These are phyloP conservation scores for Globisporangium viniferum DNA, from an alignment of 352 stramenopile species.

Conservation along the genomic window DNA sequence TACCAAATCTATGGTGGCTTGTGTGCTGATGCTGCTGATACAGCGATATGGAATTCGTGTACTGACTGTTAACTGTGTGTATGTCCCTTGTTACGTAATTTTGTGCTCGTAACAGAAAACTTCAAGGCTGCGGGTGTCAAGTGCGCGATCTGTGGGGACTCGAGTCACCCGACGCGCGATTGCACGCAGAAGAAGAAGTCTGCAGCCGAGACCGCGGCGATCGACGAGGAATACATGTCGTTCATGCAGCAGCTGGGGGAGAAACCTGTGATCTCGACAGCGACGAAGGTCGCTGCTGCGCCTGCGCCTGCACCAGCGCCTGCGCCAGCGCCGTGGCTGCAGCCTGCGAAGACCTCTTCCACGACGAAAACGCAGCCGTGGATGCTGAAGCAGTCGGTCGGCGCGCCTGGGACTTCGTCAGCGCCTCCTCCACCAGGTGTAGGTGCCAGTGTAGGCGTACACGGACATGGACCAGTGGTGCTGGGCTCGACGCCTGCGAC, in stretches of 20 bases:
- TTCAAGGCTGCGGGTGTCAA: constrained; percentile 90
- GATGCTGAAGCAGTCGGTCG: constrained; percentile 53
- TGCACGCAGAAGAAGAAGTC: constrained; percentile 90
- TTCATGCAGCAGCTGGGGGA: constrained; percentile 88
- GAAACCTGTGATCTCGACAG: constrained; percentile 62
- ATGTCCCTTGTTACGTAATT: neutral
- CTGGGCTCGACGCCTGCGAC: constrained; percentile 48
- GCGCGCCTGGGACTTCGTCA: constrained; percentile 34
- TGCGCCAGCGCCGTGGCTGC: constrained; percentile 62
- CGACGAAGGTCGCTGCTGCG: constrained; percentile 25
- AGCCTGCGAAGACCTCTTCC: constrained; percentile 48
- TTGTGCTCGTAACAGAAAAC: constrained; percentile 37
- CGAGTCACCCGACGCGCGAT: constrained; percentile 96
- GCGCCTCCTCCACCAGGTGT: constrained; percentile 27
- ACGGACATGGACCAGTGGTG: constrained; percentile 15
- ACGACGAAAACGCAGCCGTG: constrained; percentile 46
- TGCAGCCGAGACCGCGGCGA: constrained; percentile 65
- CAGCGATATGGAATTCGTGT: neutral
- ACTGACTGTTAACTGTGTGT: neutral
- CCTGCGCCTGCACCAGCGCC: constrained; percentile 18
- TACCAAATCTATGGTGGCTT: constrained; percentile 13
- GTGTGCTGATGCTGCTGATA: constrained; percentile 13
- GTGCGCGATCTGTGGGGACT: constrained; percentile 98
- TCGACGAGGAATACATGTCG: constrained; percentile 83
- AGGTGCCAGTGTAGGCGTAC: neutral